Base-by-base conservation (phyloP, 495 filamentous ascomycete genomes). In the Xylaria flabelliformis region DNA sequence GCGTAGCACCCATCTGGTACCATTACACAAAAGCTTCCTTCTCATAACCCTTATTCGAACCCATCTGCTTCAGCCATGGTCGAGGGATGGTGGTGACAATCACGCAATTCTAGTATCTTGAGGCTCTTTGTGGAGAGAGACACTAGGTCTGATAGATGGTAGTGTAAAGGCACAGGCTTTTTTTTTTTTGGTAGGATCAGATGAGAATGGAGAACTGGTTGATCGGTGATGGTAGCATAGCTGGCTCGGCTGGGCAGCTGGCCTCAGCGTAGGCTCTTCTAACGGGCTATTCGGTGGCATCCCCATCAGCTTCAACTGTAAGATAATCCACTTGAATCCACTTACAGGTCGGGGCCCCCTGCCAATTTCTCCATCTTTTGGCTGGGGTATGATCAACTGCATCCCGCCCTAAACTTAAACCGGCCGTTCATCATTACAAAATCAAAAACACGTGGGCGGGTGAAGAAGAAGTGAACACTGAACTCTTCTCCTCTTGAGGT, bases 391-490 rank as follows among this genome's bases (percentile, higher is more conserved):
- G 64, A 53, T 67, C 48, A 53, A 39, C 65, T 56, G 50, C 50
- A 67, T 67, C 48, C 65, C 34, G 34, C 36, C 36, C 65, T 67
- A 67, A 67, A 19, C 65, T 29, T 5, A 36, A 56, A 67, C 12
- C 1, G 17, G 34, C 17, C 36, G 12, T 42, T 21, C 44, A 7
- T 42, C 65, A 42, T 67, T 41, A 42, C 34, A 67, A 29, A 55
- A 42, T 24, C 17, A 39, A 53, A 39, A 51, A 41, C 63, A 53
- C 64, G 32, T 51, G 46, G 44, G 26, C 2, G 61, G 3, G 32
- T 39, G 34, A 65, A n/a, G 39, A 64, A 50, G 19, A 50, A 50
- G 26, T 50, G 39, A n/a, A 65, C 34, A 36, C 34, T 6, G 29
- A 1, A 64, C 39, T 64, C 12, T 44, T 44, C 12, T 64, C 6